phyloP scores from a whole-genome alignment of 805 yeast genomes.

The Pichia cabralensis region DNA sequence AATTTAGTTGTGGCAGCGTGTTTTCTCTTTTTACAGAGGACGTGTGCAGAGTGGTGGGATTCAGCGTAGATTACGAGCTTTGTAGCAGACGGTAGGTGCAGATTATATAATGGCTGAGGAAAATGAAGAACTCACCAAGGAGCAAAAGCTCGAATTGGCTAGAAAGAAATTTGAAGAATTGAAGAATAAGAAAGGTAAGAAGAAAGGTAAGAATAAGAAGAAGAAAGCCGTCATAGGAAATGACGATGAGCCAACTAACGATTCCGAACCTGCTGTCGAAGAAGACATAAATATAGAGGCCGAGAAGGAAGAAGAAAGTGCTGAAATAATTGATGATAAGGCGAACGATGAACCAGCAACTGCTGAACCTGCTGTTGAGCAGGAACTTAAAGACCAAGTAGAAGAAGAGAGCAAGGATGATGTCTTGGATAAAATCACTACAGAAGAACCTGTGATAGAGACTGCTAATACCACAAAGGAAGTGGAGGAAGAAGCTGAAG shows the following conservation, averaged over 20 bases:
- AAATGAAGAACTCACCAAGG: constrained; percentile 24
- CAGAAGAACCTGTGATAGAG: constrained; percentile 1
- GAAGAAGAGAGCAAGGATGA: constrained; percentile 3
- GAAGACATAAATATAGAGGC: constrained; percentile 2
- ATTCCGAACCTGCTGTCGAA: not conserved
- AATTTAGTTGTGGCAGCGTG: no score
- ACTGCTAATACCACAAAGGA: not conserved
- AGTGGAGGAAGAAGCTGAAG: no score
- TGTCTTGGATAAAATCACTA: constrained; percentile 4
- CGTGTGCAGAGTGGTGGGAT: no score
- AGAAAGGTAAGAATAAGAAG: constrained; percentile 13
- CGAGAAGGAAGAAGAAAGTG: not conserved
- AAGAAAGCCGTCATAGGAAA: constrained; percentile 6
- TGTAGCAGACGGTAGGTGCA: no score
- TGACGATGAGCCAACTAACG: constrained; percentile 1
- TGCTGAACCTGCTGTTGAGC: not conserved
- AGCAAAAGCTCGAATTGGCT: constrained; percentile 27
- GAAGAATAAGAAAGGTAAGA: constrained; percentile 20
- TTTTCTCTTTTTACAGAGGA: no score
- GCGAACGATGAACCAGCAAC: no score
- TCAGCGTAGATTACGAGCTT: no score
- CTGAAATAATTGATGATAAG: not conserved
- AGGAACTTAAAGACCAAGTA: not conserved
- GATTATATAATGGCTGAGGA: constrained; percentile 18
- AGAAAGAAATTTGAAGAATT: constrained; percentile 28